A percentile compares a stretch with the other conserved stretches of the same genome.
Conservation (phyloP, 2,329 filamentous ascomycete species). For the Parastagonospora nodorum region DNA sequence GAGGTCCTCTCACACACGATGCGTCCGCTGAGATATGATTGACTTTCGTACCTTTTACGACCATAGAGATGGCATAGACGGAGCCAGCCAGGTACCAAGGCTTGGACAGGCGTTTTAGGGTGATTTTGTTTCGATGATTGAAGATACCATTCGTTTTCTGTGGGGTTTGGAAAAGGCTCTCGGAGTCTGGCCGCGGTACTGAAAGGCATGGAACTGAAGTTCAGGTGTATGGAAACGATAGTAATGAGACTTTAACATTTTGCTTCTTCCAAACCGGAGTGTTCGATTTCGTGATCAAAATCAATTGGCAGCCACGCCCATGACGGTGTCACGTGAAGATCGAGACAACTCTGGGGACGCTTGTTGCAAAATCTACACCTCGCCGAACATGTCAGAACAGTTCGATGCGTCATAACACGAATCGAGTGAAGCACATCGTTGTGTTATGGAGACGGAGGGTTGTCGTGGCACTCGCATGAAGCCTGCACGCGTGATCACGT, state of each 20-base stretch:
- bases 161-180: neutral
- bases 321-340: too few species aligned
- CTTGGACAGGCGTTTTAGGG: conserved; percentile 14
- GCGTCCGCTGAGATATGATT: conserved; percentile 5
- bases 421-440: too few species aligned
- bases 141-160: conserved; percentile 21
- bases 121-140: conserved; percentile 6
- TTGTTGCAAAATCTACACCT: too few species aligned
- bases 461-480: too few species aligned
- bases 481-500: conserved; percentile 3
- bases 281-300: neutral
- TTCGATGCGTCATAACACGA: too few species aligned
- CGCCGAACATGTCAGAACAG: too few species aligned
- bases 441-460: too few species aligned
- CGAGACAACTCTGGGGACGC: too few species aligned
- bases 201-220: too few species aligned
- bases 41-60: conserved; percentile 5
- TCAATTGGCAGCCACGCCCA: too few species aligned
- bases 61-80: conserved; percentile 13
- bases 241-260: neutral
- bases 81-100: conserved; percentile 1
- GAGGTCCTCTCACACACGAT: neutral
- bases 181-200: conserved; percentile 2
- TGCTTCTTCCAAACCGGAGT: too few species aligned
- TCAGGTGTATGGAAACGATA: neutral